A percentile compares a stretch with the other conserved stretches of the same genome.
Conservation (phyloP, 202 grass and related monocot species). For the Carex arenaria region DNA sequence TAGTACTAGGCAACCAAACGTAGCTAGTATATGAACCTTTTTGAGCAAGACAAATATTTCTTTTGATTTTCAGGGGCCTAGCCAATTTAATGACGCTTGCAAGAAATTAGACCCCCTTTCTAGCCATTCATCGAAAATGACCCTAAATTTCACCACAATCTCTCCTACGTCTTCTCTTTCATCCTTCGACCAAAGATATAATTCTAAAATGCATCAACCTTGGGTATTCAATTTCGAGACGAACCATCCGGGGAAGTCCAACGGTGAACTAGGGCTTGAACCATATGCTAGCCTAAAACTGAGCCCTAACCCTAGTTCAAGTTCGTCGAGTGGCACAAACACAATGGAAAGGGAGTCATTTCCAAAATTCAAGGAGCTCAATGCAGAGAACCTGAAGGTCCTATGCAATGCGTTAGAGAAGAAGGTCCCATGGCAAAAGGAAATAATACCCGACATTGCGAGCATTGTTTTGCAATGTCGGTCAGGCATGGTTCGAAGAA, state of each 20-base stretch:
- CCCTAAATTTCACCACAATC: constrained; percentile 57
- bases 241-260: constrained; percentile 41
- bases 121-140: constrained; percentile 39
- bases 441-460: constrained; percentile 58
- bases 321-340: constrained; percentile 30
- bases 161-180: constrained; percentile 60
- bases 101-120: constrained; percentile 49
- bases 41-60: neutral
- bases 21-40: neutral
- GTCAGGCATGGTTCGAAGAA: constrained; percentile 60
- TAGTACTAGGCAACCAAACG: neutral
- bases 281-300: constrained; percentile 25
- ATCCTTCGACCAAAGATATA: constrained; percentile 32
- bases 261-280: constrained; percentile 18
- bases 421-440: constrained; percentile 76
- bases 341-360: constrained; percentile 55
- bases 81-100: constrained; percentile 37
- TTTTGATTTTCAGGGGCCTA: constrained; percentile 25
- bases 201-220: constrained; percentile 9
- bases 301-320: constrained; percentile 17
- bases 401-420: constrained; percentile 76
- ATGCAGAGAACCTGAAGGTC: constrained; percentile 74
- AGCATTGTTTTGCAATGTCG: constrained; percentile 74
- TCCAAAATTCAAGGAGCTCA: constrained; percentile 92
- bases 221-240: constrained; percentile 33